Evolutionary conservation across 2,329 filamentous ascomycete species (phyloP), one percentile per base, ranked within the genome.

Genomic region (Monosporascus ibericus): DNA sequence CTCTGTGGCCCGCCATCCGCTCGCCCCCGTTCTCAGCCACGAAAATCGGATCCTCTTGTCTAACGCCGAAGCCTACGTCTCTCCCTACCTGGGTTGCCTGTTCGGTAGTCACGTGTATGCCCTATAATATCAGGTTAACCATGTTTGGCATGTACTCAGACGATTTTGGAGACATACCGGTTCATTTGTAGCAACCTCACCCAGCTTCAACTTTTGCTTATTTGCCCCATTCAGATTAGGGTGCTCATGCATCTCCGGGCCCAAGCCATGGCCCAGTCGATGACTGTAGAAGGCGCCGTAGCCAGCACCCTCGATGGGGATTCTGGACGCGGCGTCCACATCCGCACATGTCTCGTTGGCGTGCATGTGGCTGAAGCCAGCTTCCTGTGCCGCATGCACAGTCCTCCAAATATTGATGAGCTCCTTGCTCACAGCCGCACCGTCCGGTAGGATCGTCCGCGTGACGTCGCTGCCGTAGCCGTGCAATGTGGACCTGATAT

Each of bases 211-310:
- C 57, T 58, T 65, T 53, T 66, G 63, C 15, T 47, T 36, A 50
- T 66, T 66, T 1, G 63, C 64, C 1, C 64, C 64, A 44, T 66
- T 65, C 48, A 66, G 50, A 48, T 65, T 65, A 5, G 63, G 64
- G 22, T 65, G 64, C 52, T 66, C 64, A 42, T 66, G 64, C 48
- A 58, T 57, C 48, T 65, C 64, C 47, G 65, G 38, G 1, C 64
- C 64, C 7, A 66, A 24, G 1, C 64, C 64, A 50, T 66, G 64
- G 8, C 64, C 63, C 0, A 66, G 58, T 1, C 63, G 58, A 51
- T 66, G 64, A 5, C 63, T 65, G 30, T 64, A 66, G 53, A 53
- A 66, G 24, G 60, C 57, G 0, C 53, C 63, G 46, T 63, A 65
- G 3, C 60, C 63, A 8, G 54, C 57, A 17, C 58, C 52, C 22